Evolutionary conservation across 208 protist genomes (phyloP).

Genomic region (Crithidia expoeki): DNA sequence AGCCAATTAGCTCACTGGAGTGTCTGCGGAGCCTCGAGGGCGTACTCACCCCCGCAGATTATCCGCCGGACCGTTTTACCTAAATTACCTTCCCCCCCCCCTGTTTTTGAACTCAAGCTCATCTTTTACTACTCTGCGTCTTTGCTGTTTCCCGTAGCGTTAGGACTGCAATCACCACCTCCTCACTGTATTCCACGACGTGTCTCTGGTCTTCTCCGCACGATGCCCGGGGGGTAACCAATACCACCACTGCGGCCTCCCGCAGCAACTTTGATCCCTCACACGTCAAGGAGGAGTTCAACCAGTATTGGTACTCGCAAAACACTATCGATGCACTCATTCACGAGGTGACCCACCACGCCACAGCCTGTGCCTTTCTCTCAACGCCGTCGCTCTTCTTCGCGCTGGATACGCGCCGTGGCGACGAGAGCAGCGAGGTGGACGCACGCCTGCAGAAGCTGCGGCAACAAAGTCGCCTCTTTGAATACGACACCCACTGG

Average conservation of each 20-base stretch:
- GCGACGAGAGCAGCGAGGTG: slow-evolving; percentile 29
- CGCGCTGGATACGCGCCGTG: slow-evolving; percentile 50
- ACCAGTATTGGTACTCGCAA: slow-evolving; percentile 96
- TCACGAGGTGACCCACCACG: slow-evolving; percentile 71
- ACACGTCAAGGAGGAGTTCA: slow-evolving; percentile 70
- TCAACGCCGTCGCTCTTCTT: slow-evolving; percentile 93
- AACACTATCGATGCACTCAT: slow-evolving; percentile 74
- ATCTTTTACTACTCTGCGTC: no score
- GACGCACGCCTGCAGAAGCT: slow-evolving; percentile 30
- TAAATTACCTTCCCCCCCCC: no score
- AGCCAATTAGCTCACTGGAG: no score
- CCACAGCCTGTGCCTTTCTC: slow-evolving; percentile 82
- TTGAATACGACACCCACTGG: slow-evolving; percentile 92
- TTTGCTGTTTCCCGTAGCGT: no score
- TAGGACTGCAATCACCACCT: no score
- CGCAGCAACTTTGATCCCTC: slow-evolving; percentile 26
- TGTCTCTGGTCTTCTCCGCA: background rate
- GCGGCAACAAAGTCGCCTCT: slow-evolving; percentile 57
- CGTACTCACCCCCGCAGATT: no score
- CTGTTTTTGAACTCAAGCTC: no score
- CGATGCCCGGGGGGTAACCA: no score
- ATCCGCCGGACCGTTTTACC: no score
- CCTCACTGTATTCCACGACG: background rate
- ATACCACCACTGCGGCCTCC: background rate
- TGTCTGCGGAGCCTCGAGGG: no score